phyloP scores from a whole-genome alignment of 805 yeast species.

The Kodamaea nitidulidarum region DNA sequence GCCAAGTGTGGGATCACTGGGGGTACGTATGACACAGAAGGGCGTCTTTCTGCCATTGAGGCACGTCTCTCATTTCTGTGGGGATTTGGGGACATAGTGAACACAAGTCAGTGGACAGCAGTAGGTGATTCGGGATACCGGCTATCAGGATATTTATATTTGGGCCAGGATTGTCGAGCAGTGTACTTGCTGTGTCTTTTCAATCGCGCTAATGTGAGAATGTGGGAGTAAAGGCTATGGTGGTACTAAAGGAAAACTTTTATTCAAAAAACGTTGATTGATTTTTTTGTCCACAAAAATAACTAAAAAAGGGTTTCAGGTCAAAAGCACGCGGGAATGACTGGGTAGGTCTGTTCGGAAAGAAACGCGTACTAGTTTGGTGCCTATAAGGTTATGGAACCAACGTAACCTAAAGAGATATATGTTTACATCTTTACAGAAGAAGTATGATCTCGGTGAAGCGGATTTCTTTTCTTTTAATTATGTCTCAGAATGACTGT shows the following conservation, averaged over 20 bases:
- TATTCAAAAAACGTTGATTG: conserved; percentile 1
- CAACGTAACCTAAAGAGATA: too few species aligned
- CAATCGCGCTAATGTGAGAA: neutral
- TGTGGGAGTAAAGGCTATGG: neutral
- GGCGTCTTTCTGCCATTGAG: conserved; percentile 66
- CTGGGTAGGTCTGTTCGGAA: too few species aligned
- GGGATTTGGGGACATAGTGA: conserved; percentile 8
- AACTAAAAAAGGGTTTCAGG: conserved; percentile 3
- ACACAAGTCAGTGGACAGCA: neutral
- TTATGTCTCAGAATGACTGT: too few species aligned
- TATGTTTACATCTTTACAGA: too few species aligned
- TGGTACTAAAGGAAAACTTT: conserved; percentile 3
- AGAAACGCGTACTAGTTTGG: too few species aligned
- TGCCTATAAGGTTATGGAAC: too few species aligned
- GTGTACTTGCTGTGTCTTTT: neutral
- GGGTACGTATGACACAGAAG: conserved; percentile 44
- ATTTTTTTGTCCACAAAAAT: neutral
- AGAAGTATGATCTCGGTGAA: too few species aligned
- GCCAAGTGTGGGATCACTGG: conserved; percentile 65
- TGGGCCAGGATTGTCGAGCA: neutral
- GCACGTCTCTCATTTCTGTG: conserved; percentile 46
- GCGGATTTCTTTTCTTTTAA: too few species aligned
- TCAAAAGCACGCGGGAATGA: too few species aligned
- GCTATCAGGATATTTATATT: neutral
- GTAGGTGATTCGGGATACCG: neutral